Percentiles rank a stretch among this genome's conserved stretches.
Conservation (phyloP, 306 rosid species). For the Prosopis cineraria region DNA sequence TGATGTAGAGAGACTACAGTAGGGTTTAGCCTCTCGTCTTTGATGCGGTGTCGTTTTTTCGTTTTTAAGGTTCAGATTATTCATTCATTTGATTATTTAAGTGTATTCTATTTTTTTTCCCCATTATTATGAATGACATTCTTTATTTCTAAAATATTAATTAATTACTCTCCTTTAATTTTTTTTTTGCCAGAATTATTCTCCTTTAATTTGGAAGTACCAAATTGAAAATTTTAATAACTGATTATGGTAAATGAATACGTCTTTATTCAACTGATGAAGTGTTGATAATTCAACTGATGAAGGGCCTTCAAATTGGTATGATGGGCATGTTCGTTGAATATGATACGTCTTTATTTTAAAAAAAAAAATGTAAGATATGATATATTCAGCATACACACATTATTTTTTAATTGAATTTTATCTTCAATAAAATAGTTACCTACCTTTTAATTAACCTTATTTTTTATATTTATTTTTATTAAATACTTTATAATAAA, state of each 20-base stretch:
- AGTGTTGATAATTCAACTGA: conserved; percentile 25
- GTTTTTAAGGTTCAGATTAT: not conserved
- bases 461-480: too few relatives aligned
- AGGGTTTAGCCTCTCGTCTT: not conserved
- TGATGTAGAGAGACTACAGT: conserved; percentile 4
- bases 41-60: not conserved
- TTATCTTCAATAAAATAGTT: too few relatives aligned
- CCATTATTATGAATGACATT: conserved; percentile 3
- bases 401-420: too few relatives aligned
- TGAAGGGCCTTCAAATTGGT: too few relatives aligned
- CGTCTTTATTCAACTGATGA: too few relatives aligned
- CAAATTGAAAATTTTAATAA: not conserved
- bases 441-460: too few relatives aligned
- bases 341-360: too few relatives aligned
- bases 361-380: too few relatives aligned
- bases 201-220: not conserved
- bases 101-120: not conserved
- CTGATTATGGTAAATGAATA: not conserved
- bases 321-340: too few relatives aligned
- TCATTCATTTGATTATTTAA: conserved; percentile 31
- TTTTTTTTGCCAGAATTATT: not conserved
- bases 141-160: not conserved
- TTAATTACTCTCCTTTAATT: too few relatives aligned
- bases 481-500: too few relatives aligned
- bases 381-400: too few relatives aligned